A percentile compares a stretch with the other conserved stretches of the same genome.
These are phyloP conservation scores for Fraxinus cuspidata DNA, from an alignment of 257 asterid genomes.

Conservation along the genomic window DNA sequence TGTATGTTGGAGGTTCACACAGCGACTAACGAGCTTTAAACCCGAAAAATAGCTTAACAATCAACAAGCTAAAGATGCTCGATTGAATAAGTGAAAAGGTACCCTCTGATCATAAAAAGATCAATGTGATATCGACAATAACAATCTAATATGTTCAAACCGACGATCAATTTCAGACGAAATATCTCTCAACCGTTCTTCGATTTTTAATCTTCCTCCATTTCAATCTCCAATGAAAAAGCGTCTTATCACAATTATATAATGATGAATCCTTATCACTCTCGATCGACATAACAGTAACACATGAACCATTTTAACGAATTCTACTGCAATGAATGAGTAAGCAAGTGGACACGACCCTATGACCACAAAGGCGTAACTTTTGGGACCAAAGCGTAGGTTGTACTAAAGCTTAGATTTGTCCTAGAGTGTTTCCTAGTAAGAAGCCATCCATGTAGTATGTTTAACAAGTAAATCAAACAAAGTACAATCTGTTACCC, in stretches of 20 bases:
- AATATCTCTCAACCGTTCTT: no score
- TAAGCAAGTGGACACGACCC: not conserved
- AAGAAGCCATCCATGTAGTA: not conserved
- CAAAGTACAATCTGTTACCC: no score
- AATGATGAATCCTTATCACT: no score
- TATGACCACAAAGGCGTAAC: not conserved
- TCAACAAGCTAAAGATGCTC: not conserved
- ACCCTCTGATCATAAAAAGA: not conserved
- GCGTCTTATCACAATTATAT: not conserved
- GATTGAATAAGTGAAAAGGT: not conserved
- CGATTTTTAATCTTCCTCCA: no score
- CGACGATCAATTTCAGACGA: no score
- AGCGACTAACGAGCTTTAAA: no score
- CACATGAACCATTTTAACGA: not conserved
- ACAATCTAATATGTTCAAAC: no score
- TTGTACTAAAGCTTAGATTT: not conserved
- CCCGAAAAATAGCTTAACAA: no score
- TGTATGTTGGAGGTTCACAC: not conserved
- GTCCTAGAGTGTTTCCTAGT: slow-evolving; percentile 7
- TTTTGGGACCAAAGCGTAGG: not conserved
- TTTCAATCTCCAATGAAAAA: not conserved
- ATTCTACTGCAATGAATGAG: not conserved
- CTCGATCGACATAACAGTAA: no score
- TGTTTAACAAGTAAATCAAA: no score
- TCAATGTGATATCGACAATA: no score